Evolutionary conservation across 139 green algal genomes (phyloP).

Genomic region (Chlorella sp.): DNA sequence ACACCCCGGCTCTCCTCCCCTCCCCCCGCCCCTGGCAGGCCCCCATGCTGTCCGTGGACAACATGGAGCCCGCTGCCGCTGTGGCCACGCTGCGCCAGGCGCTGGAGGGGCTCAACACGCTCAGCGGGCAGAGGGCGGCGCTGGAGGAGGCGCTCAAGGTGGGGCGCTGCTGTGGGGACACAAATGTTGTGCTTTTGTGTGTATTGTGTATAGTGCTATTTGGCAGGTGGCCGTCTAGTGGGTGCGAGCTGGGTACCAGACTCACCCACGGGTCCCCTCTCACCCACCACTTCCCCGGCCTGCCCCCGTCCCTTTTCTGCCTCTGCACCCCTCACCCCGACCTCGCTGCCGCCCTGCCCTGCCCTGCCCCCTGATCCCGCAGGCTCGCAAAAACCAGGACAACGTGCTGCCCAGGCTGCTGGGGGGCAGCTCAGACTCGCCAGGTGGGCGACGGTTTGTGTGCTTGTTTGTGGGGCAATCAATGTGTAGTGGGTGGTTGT

Average conservation of each 20-base stretch:
- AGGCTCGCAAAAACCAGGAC: slow-evolving; percentile 84
- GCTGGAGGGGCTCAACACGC: slow-evolving; percentile 66
- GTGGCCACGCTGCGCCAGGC: slow-evolving; percentile 71
- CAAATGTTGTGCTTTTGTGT: background rate
- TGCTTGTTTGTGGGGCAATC: background rate
- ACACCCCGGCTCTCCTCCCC: background rate
- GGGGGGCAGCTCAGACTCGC: slow-evolving; percentile 55
- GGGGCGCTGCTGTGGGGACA: background rate
- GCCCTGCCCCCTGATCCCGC: background rate
- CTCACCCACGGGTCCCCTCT: too few species aligned
- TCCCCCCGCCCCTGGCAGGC: slow-evolving; percentile 6
- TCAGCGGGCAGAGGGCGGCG: slow-evolving; percentile 66
- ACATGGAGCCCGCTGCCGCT: slow-evolving; percentile 73
- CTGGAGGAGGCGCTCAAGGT: slow-evolving; percentile 89
- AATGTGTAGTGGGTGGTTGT: too few species aligned
- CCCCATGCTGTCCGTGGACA: slow-evolving; percentile 59
- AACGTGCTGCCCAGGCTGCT: slow-evolving; percentile 94
- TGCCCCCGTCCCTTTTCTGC: too few species aligned
- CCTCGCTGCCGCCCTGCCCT: background rate
- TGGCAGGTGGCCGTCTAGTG: background rate
- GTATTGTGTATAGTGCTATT: background rate
- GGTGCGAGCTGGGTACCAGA: too few species aligned
- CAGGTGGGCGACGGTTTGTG: background rate
- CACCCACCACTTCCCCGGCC: too few species aligned
- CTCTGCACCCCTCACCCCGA: too few species aligned